Evolutionary conservation across 1,284 basidiomycete genomes (phyloP).

Genomic region (Tilletia indica): DNA sequence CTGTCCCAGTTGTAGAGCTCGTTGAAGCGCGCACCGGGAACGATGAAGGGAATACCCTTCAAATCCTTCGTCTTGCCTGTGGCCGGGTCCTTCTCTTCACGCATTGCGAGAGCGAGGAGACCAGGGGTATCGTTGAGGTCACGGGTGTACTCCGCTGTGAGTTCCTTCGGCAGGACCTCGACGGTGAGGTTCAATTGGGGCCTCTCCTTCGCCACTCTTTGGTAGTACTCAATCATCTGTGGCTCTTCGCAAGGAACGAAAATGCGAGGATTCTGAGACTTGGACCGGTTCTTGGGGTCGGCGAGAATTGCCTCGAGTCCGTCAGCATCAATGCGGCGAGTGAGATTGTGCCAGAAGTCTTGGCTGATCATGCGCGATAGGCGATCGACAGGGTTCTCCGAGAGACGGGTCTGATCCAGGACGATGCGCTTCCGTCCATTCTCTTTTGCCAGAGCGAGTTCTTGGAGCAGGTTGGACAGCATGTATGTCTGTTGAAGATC

Average conservation of each 20-base stretch:
- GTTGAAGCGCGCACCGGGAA: conserved; percentile 95
- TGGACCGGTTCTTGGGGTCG: conserved; percentile 76
- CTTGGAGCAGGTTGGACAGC: conserved; percentile 97
- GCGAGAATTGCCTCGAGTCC: conserved; percentile 93
- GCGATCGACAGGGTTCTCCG: conserved; percentile 95
- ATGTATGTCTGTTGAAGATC: conserved; percentile 64
- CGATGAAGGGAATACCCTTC: conserved; percentile 88
- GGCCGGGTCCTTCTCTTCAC: conserved; percentile 68
- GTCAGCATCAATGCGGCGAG: conserved; percentile 92
- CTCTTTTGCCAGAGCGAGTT: conserved; percentile 93
- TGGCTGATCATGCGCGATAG: conserved; percentile 96
- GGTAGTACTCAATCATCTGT: conserved; percentile 90
- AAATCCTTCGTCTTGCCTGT: conserved; percentile 64
- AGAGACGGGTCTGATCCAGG: conserved; percentile 91
- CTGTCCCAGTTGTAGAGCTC: conserved; percentile 69
- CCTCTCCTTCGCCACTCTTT: conserved; percentile 58
- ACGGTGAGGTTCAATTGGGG: conserved; percentile 83
- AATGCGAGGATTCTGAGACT: conserved; percentile 67
- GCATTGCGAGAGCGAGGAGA: conserved; percentile 89
- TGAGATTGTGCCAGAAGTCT: conserved; percentile 97
- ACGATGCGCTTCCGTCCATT: conserved; percentile 93
- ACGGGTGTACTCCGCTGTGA: conserved; percentile 85
- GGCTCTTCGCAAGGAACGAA: conserved; percentile 90
- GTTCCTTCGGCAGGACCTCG: conserved; percentile 80
- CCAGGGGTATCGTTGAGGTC: conserved; percentile 90